phyloP scores from a whole-genome alignment of 164 flowering plant genomes.

The Vitis cinerea region DNA sequence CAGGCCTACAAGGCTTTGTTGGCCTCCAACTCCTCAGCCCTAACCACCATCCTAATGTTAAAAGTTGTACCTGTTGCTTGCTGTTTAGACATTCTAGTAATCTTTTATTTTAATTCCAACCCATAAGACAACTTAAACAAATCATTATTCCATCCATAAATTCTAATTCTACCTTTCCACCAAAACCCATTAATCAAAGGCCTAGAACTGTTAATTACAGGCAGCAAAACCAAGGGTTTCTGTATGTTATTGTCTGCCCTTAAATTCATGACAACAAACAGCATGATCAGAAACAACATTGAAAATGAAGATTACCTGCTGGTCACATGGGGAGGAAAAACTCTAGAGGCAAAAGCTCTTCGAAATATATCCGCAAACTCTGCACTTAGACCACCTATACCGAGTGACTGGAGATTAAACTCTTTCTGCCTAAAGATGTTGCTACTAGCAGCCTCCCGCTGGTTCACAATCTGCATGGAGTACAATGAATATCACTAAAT shows the following conservation, averaged over 20 bases:
- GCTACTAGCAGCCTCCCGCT: conserved; percentile 93
- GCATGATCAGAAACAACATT: neutral
- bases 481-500: neutral
- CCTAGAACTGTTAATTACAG: no score
- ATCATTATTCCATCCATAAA: no score
- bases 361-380: conserved; percentile 98
- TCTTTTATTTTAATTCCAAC: no score
- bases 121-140: no score
- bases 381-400: conserved; percentile 93
- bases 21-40: no score
- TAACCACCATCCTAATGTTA: no score
- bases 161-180: no score
- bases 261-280: neutral
- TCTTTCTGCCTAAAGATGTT: conserved; percentile 90
- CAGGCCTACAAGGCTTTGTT: no score
- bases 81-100: no score
- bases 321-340: conserved; percentile 93
- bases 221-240: no score
- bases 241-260: neutral
- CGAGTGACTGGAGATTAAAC: conserved; percentile 81
- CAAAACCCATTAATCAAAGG: no score
- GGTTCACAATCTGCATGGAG: conserved; percentile 78
- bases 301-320: conserved; percentile 48
- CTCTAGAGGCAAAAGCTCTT: conserved; percentile 99
- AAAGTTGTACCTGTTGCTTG: no score